Conservation (phyloP, 805 yeast species). For the Starmera quercuum region DNA sequence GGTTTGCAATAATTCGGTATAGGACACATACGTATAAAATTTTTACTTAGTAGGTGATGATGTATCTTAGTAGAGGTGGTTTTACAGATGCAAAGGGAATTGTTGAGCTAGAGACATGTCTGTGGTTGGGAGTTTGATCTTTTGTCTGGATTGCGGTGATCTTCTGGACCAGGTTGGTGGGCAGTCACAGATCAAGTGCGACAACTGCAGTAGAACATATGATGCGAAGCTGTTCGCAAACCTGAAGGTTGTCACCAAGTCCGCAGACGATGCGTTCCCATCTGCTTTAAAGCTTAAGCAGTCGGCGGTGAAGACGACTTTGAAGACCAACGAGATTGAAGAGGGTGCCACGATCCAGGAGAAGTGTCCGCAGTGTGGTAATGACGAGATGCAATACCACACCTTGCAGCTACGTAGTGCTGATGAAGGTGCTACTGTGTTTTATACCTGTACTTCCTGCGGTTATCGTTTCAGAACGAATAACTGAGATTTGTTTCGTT, state of each 20-base stretch:
- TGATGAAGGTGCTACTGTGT: constrained; percentile 99
- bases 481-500: no score
- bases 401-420: constrained; percentile 95
- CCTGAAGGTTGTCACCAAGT: constrained; percentile 78
- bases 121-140: constrained; percentile 90
- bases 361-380: constrained; percentile 97
- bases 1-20: no score
- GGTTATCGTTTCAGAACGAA: constrained; percentile 92
- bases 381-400: constrained; percentile 97
- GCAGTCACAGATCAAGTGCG: constrained; percentile 46
- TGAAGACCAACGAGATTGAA: constrained; percentile 69
- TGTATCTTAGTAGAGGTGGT: no score
- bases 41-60: no score
- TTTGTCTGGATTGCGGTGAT: constrained; percentile 91
- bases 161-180: constrained; percentile 63
- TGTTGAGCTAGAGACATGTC: no score
- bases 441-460: constrained; percentile 92
- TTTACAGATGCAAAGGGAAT: no score
- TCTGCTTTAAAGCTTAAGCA: constrained; percentile 72
- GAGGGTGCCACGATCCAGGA: constrained; percentile 97
- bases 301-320: constrained; percentile 83
- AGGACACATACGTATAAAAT: no score
- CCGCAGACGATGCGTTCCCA: constrained; percentile 92
- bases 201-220: constrained; percentile 37
- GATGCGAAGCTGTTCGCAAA: constrained; percentile 47